Evolutionary conservation across 495 filamentous ascomycete genomes (phyloP).

Genomic region (Chlorociboria aeruginascens): DNA sequence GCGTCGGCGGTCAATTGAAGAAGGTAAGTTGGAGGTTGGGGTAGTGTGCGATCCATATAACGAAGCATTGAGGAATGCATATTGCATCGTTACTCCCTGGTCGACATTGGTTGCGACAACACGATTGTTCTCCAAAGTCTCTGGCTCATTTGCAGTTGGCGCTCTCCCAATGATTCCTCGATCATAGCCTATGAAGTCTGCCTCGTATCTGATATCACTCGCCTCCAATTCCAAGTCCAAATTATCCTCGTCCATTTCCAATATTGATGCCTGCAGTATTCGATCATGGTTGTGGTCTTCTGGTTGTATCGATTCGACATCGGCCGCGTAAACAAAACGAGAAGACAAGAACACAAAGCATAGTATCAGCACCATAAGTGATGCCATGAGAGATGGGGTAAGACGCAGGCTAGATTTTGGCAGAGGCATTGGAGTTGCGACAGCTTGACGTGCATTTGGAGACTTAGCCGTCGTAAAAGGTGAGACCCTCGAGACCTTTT

Average conservation of each 20-base stretch:
- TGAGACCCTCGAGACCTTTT: neutral
- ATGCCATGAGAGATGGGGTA: constrained; percentile 48
- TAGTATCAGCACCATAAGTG: constrained; percentile 40
- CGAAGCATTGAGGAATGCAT: constrained; percentile 35
- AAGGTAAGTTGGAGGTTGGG: constrained; percentile 27
- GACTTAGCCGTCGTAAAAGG: neutral
- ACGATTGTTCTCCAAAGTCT: constrained; percentile 50
- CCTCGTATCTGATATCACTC: constrained; percentile 17
- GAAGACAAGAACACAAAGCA: constrained; percentile 42
- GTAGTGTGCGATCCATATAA: constrained; percentile 26
- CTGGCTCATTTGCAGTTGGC: constrained; percentile 24
- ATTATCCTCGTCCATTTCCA: constrained; percentile 27
- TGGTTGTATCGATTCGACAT: constrained; percentile 27
- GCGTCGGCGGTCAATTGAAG: constrained; percentile 16
- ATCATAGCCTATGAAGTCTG: constrained; percentile 30
- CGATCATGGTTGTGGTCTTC: constrained; percentile 35
- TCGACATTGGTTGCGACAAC: constrained; percentile 40
- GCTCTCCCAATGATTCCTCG: constrained; percentile 52
- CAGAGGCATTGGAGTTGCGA: constrained; percentile 18
- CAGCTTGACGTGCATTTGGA: constrained; percentile 11
- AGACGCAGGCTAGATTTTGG: constrained; percentile 41
- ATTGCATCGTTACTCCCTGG: constrained; percentile 45
- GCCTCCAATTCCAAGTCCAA: constrained; percentile 10
- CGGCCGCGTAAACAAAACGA: constrained; percentile 45
- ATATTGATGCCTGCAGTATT: constrained; percentile 20